These are phyloP conservation scores for Ogataea neopini DNA, from an alignment of 805 yeast species.

Conservation along the genomic window DNA sequence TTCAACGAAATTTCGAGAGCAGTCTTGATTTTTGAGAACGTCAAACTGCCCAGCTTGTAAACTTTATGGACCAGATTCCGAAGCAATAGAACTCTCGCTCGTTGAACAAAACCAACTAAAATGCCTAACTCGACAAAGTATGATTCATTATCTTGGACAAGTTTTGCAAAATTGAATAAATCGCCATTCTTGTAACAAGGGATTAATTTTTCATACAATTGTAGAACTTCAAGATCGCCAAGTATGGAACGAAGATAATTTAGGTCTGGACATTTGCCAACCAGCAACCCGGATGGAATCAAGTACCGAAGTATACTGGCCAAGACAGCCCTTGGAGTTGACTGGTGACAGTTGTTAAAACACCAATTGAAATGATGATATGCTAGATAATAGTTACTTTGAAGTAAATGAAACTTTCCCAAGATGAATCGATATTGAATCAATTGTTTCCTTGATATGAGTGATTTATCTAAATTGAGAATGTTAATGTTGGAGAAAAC, in stretches of 20 bases:
- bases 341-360: conserved; percentile 36
- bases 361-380: conserved; percentile 54
- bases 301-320: conserved; percentile 44
- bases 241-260: conserved; percentile 20
- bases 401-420: conserved; percentile 54
- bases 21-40: conserved; percentile 22
- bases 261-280: conserved; percentile 52
- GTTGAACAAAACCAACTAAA: conserved; percentile 46
- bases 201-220: conserved; percentile 41
- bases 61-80: conserved; percentile 41
- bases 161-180: conserved; percentile 36
- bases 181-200: conserved; percentile 44
- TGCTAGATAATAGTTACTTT: conserved; percentile 49
- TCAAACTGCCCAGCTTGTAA: conserved; percentile 20
- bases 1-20: conserved; percentile 31
- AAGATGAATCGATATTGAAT: conserved; percentile 54
- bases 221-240: conserved; percentile 24
- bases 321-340: conserved; percentile 33
- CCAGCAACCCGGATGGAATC: conserved; percentile 51
- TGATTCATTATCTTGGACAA: conserved; percentile 37
- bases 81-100: conserved; percentile 44
- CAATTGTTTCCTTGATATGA: conserved; percentile 46
- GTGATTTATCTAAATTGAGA: conserved; percentile 42
- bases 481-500: conserved; percentile 61
- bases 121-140: conserved; percentile 41